Evolutionary conservation across 306 rosid genomes (phyloP).

Genomic region (Prosopis cineraria): DNA sequence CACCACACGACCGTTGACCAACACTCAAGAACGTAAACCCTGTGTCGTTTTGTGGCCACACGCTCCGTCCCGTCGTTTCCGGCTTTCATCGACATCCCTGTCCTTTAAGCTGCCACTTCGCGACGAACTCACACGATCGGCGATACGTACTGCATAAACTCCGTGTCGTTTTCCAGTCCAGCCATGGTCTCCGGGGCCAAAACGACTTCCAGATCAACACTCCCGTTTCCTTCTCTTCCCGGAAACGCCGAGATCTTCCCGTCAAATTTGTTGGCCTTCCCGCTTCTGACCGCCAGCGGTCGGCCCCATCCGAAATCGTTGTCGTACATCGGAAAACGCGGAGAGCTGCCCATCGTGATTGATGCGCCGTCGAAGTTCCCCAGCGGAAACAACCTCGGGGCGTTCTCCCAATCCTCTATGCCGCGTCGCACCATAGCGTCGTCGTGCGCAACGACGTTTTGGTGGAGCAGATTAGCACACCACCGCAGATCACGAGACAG

Average conservation of each 20-base stretch:
- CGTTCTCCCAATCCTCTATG: constrained; percentile 69
- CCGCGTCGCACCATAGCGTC: constrained; percentile 65
- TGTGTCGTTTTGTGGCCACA: neutral
- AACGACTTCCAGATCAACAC: constrained; percentile 85
- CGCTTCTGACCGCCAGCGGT: constrained; percentile 76
- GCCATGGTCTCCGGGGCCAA: constrained; percentile 77
- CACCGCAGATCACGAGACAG: constrained; percentile 58
- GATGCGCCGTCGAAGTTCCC: constrained; percentile 88
- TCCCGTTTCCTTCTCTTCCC: constrained; percentile 68
- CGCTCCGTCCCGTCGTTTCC: constrained; percentile 19
- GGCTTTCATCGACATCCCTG: constrained; percentile 22
- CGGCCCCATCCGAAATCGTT: constrained; percentile 92
- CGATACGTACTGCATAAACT: constrained; percentile 78
- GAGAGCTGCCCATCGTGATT: constrained; percentile 91
- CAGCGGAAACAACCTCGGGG: constrained; percentile 75
- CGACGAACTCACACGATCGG: neutral
- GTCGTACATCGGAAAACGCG: constrained; percentile 90
- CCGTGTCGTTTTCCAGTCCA: constrained; percentile 59
- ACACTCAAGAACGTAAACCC: constrained; percentile 28
- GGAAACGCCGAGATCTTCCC: constrained; percentile 91
- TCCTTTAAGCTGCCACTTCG: no score
- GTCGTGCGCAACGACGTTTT: constrained; percentile 70
- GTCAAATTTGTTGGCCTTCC: constrained; percentile 77
- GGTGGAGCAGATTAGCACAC: constrained; percentile 61
- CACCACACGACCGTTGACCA: constrained; percentile 28